Percentiles rank a stretch among this genome's conserved stretches.
These are phyloP conservation scores for Sarcodon aspratus DNA, from an alignment of 768 basidiomycete species.

Conservation along the genomic window DNA sequence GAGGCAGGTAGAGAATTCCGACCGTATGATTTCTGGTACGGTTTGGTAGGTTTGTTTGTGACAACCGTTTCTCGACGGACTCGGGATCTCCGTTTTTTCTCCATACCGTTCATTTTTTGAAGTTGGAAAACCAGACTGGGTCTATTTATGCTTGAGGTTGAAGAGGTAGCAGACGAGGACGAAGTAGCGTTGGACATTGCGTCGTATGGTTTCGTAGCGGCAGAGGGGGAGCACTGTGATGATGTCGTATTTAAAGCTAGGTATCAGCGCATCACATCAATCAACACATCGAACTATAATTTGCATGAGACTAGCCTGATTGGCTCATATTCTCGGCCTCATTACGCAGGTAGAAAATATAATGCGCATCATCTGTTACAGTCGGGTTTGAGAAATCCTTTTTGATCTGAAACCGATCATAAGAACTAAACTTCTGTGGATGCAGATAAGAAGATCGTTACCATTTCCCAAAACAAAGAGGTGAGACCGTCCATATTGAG, in stretches of 20 bases:
- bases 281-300: neutral
- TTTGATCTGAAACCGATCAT: constrained; percentile 2
- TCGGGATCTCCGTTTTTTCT: constrained; percentile 34
- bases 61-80: neutral
- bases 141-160: constrained; percentile 13
- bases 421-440: neutral
- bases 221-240: neutral
- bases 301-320: constrained; percentile 4
- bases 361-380: neutral
- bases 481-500: constrained; percentile 34
- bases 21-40: neutral
- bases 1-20: neutral
- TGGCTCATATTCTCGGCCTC: constrained; percentile 9
- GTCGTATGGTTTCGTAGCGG: constrained; percentile 7
- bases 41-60: neutral
- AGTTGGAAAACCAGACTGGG: constrained; percentile 51
- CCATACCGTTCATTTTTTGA: constrained; percentile 57
- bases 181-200: constrained; percentile 16
- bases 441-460: constrained; percentile 15
- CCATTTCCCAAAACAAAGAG: constrained; percentile 36
- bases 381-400: neutral
- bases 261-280: neutral
- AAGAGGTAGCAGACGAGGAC: constrained; percentile 8
- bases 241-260: neutral
- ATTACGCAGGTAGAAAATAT: neutral